Evolutionary conservation across 2,329 filamentous ascomycete genomes (phyloP), one percentile per base, ranked within the genome.

Genomic region (Tolypocladium endophyticum): DNA sequence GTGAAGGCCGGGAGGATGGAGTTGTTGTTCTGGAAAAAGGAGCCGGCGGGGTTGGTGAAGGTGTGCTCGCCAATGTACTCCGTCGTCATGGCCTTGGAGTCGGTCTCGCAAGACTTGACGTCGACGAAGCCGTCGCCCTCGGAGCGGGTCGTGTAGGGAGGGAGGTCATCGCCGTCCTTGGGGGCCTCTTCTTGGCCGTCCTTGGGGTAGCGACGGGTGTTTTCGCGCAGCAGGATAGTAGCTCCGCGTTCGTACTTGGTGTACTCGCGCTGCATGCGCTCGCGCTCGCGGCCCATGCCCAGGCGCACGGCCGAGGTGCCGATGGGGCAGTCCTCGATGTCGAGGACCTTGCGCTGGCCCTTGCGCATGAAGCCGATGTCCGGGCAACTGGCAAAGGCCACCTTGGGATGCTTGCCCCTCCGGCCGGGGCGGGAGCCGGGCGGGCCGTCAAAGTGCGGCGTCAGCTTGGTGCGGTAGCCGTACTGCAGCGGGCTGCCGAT

Each of bases 21-120:
- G 79, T 97, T 97, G 82, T 99, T 99, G 81, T 99, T 99, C 72
- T 99, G 94, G 83, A 99, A 99, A 79, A 99, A 99, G 58, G 90
- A 86, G 61, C 92, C 92, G 14, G 94, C 94, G 3, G 89, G 90
- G 77, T 96, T 97, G 72, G 87, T 87, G 77, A 99, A 96, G 69
- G 87, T 79, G 77, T 88, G 94, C 72, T 86, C 77, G 69, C 88
- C 90, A 63, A 99, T 84, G 75, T 95, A 97, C 74, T 99, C 94
- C 36, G 89, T 92, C 4, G 89, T 87, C 57, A 82, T 89, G 64
- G 83, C 88, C 65, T 93, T 96, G 72, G 86, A 84, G 75, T 97
- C 87, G 4, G 92, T 96, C 65, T 96, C 85, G 78, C 90, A 97
- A 4, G 86, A 89, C 74, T 97, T 97, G 72, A 88, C 79, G 71